Conservation (phyloP, 176 grass and related monocot species). For the Tuctoria greenei region DNA sequence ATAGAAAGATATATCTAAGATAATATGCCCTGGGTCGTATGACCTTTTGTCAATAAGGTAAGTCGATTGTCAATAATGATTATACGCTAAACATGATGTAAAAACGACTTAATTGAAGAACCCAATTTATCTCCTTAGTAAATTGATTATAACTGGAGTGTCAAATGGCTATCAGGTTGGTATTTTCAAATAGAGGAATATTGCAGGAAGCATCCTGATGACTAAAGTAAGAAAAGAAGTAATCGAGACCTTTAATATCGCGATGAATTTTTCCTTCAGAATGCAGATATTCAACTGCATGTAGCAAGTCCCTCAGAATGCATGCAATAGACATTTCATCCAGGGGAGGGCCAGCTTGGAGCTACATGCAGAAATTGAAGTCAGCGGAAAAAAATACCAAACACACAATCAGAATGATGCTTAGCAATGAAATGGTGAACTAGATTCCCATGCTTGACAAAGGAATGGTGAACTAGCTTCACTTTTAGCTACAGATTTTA, state of each 20-base stretch:
- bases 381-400: slow-evolving; percentile 29
- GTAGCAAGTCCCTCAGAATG: slow-evolving; percentile 90
- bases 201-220: slow-evolving; percentile 22
- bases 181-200: slow-evolving; percentile 18
- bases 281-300: slow-evolving; percentile 96
- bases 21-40: not conserved
- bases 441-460: too few species aligned
- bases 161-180: slow-evolving; percentile 1
- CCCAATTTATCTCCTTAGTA: slow-evolving; percentile 15
- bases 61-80: slow-evolving; percentile 4
- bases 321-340: slow-evolving; percentile 97
- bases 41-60: not conserved
- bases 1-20: slow-evolving; percentile 14
- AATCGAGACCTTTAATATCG: slow-evolving; percentile 79
- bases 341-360: slow-evolving; percentile 84
- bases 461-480: slow-evolving; percentile 26
- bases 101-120: slow-evolving; percentile 9
- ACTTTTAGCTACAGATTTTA: slow-evolving; percentile 30
- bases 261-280: slow-evolving; percentile 98
- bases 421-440: slow-evolving; percentile 15
- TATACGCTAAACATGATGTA: not conserved
- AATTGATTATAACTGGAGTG: slow-evolving; percentile 7
- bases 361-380: slow-evolving; percentile 49
- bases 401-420: slow-evolving; percentile 24
- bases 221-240: not conserved